Evolutionary conservation across 1,284 basidiomycete species (phyloP), one percentile per base, ranked within the genome.

Genomic region (Tylopilus orsonianus): DNA sequence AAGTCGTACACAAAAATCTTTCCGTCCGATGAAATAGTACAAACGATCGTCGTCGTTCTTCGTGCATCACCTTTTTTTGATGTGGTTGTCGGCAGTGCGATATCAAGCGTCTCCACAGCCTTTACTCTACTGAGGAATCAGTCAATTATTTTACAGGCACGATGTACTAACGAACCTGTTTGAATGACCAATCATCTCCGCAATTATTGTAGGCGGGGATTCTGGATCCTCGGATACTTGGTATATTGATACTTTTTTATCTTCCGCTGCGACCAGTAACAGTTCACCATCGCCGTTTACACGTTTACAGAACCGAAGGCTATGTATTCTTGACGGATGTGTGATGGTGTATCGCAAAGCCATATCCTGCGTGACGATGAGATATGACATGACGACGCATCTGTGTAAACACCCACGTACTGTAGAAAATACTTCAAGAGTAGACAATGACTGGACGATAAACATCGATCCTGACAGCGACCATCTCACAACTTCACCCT

Each of bases 401-500:
- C 9, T 12, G 32, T 22, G 36, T 13, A 8, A 20, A 22, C 3
- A 13, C 14, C 12, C n/a, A 70, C 85, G 36, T 62, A 92, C 91
- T 3, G 86, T 87, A 7, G 81, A 77, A 65, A 92, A 95, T 5
- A 96, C 65, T 56, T 93, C 89, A 18, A 96, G 79, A n/a, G 77
- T 84, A 39, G 78, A 81, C 23, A 80, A 80, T n/a, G 80, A 79
- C 58, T 92, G 85, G 1, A 97, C 87, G 12, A 82, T 83, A 60
- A 96, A 93, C 24, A 83, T 73, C 3, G 79, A 76, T 0, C 93
- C 93, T 7, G 80, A 77, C 1, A 75, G 73, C 2, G 90, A 90
- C 85, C 93, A 97, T 26, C 86, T 78, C 23, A 95, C 91, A 8
- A 88, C 68, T 61, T 97, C 93, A 0, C 87, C 92, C 76, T 96